phyloP scores from a whole-genome alignment of 148 eudicot genomes.

The Cornus controversa region DNA sequence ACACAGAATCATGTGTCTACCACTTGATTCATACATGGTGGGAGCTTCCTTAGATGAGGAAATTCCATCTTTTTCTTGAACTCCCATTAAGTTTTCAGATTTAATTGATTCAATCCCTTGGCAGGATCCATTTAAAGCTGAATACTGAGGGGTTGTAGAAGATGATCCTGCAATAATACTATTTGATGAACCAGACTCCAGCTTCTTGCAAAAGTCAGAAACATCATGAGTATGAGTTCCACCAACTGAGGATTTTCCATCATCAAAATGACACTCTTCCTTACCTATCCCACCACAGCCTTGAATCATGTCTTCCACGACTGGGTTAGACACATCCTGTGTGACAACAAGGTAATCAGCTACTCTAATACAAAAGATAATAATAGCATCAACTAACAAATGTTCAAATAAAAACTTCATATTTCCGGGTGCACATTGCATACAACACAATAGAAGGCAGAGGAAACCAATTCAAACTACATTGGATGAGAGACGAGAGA shows the following conservation, averaged over 20 bases:
- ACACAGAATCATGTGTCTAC: slow-evolving; percentile 22
- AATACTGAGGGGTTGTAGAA: slow-evolving; percentile 5
- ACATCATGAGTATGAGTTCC: slow-evolving; percentile 6
- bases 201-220: slow-evolving; percentile 18
- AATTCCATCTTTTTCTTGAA: slow-evolving; percentile 9
- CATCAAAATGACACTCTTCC: slow-evolving; percentile 21
- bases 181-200: slow-evolving; percentile 18
- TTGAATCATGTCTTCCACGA: slow-evolving; percentile 12
- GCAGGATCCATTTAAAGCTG: slow-evolving; percentile 9
- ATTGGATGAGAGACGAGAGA: neutral
- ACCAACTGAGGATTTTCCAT: slow-evolving; percentile 21
- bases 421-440: neutral
- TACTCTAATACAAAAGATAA: neutral
- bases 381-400: neutral
- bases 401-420: too few species aligned
- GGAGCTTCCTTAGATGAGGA: slow-evolving; percentile 16
- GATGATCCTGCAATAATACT: slow-evolving; percentile 19
- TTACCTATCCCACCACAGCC: slow-evolving; percentile 20
- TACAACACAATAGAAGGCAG: neutral
- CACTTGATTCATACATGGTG: slow-evolving; percentile 14
- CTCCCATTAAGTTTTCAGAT: slow-evolving; percentile 14
- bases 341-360: neutral
- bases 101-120: slow-evolving; percentile 15
- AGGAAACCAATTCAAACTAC: neutral
- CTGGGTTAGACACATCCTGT: slow-evolving; percentile 28